Percentiles rank a stretch among this genome's conserved stretches.
phyloP scores from a whole-genome alignment of 345 rosid species.

The Brassica rapa region DNA sequence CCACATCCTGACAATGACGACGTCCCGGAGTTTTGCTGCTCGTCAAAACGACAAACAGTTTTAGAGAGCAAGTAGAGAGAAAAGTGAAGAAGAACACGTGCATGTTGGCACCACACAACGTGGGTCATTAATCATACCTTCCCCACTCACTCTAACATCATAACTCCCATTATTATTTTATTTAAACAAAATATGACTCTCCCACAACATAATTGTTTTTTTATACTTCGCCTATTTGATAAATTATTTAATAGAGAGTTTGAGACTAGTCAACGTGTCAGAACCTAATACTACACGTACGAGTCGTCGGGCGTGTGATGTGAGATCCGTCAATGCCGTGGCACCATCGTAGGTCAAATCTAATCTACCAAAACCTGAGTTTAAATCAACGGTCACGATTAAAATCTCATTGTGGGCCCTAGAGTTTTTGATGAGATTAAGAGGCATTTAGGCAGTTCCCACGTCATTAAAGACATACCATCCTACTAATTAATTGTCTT shows the following conservation, averaged over 20 bases:
- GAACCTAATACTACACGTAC: slow-evolving; percentile 37
- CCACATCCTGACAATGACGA: slow-evolving; percentile 38
- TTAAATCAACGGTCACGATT: slow-evolving; percentile 27
- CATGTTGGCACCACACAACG: slow-evolving; percentile 45
- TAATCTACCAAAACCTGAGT: background rate
- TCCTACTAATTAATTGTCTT: slow-evolving; percentile 35
- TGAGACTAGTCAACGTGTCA: slow-evolving; percentile 29
- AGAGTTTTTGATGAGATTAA: slow-evolving; percentile 6
- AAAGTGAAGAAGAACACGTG: slow-evolving; percentile 39
- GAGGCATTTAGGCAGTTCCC: slow-evolving; percentile 16
- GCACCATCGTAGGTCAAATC: slow-evolving; percentile 35
- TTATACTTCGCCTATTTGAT: slow-evolving; percentile 1
- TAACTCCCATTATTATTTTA: slow-evolving; percentile 24
- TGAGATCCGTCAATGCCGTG: slow-evolving; percentile 43
- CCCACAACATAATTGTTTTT: background rate
- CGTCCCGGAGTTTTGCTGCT: slow-evolving; percentile 38
- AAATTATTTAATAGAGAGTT: background rate
- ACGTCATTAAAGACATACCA: slow-evolving; percentile 40
- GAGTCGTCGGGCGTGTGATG: slow-evolving; percentile 37
- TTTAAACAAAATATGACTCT: background rate
- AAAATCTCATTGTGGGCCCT: background rate
- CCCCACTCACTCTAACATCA: slow-evolving; percentile 42
- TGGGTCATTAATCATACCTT: slow-evolving; percentile 46
- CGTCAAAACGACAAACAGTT: slow-evolving; percentile 18
- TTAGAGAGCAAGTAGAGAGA: background rate